Evolutionary conservation across 768 basidiomycete species (phyloP).

Genomic region (Hirschioporus abietinus): DNA sequence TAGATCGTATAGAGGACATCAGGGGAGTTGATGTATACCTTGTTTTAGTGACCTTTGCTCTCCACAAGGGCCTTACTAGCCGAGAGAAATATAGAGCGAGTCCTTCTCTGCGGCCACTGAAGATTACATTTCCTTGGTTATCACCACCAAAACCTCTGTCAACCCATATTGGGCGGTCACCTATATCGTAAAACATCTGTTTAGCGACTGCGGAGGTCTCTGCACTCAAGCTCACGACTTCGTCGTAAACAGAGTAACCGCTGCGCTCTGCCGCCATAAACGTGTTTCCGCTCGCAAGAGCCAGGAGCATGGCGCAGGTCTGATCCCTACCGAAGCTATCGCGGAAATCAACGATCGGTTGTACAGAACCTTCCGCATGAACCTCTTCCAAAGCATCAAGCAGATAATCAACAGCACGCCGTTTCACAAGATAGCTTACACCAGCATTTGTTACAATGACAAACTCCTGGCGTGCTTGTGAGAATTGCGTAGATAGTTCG

Average conservation of each 20-base stretch:
- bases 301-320: constrained; percentile 87
- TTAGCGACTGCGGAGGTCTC: constrained; percentile 71
- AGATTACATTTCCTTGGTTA: constrained; percentile 67
- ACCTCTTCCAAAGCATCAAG: constrained; percentile 77
- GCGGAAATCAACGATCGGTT: constrained; percentile 78
- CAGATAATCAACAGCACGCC: constrained; percentile 81
- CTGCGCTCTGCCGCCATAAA: constrained; percentile 51
- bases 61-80: constrained; percentile 85
- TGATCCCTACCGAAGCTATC: constrained; percentile 92
- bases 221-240: constrained; percentile 46
- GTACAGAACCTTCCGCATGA: constrained; percentile 68
- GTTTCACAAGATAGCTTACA: constrained; percentile 72
- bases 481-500: constrained; percentile 78
- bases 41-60: constrained; percentile 61
- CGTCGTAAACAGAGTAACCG: constrained; percentile 40
- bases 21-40: constrained; percentile 33
- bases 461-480: constrained; percentile 70
- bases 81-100: constrained; percentile 84
- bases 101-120: constrained; percentile 86
- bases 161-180: constrained; percentile 78
- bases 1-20: neutral
- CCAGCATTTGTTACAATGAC: constrained; percentile 87
- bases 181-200: constrained; percentile 82
- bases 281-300: constrained; percentile 79
- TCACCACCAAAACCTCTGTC: constrained; percentile 76